These are phyloP conservation scores for Coniophora puteana DNA, from an alignment of 1,284 basidiomycete species.

Conservation along the genomic window DNA sequence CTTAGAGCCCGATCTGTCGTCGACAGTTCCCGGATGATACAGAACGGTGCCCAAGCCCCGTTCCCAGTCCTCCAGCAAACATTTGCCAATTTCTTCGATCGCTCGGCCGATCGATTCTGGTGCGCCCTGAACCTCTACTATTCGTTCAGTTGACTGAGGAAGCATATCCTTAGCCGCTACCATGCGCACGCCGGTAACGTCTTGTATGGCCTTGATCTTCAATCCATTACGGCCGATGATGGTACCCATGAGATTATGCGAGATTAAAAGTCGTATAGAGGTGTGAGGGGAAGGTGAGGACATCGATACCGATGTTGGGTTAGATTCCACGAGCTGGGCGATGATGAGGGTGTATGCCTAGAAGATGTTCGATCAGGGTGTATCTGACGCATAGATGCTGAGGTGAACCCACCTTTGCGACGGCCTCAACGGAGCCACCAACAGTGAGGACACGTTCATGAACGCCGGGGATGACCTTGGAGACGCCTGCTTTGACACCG, in stretches of 20 bases:
- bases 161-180: slow-evolving; percentile 99
- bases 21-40: slow-evolving; percentile 88
- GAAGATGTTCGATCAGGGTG: slow-evolving; percentile 3
- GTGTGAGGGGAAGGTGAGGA: slow-evolving; percentile 74
- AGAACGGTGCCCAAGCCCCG: slow-evolving; percentile 89
- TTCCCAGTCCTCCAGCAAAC: slow-evolving; percentile 96
- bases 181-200: slow-evolving; percentile 94
- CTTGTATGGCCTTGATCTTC: slow-evolving; percentile 99
- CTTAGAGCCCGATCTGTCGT: slow-evolving; percentile 59
- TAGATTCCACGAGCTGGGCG: slow-evolving; percentile 81
- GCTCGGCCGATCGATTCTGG: slow-evolving; percentile 90
- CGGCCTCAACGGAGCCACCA: slow-evolving; percentile 85
- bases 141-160: slow-evolving; percentile 96
- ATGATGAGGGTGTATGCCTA: slow-evolving; percentile 96
- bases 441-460: slow-evolving; percentile 97
- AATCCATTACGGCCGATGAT: slow-evolving; percentile 96
- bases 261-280: slow-evolving; percentile 93
- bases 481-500: slow-evolving; percentile 97
- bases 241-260: slow-evolving; percentile 98
- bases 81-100: slow-evolving; percentile 93
- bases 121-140: slow-evolving; percentile 94
- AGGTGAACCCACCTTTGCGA: slow-evolving; percentile 69
- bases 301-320: slow-evolving; percentile 61
- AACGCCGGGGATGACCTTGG: slow-evolving; percentile 96
- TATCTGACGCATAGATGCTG: slow-evolving; percentile 10